These are phyloP conservation scores for Penicillium fuscoglaucum DNA, from an alignment of 2,329 filamentous ascomycete genomes.

Conservation along the genomic window DNA sequence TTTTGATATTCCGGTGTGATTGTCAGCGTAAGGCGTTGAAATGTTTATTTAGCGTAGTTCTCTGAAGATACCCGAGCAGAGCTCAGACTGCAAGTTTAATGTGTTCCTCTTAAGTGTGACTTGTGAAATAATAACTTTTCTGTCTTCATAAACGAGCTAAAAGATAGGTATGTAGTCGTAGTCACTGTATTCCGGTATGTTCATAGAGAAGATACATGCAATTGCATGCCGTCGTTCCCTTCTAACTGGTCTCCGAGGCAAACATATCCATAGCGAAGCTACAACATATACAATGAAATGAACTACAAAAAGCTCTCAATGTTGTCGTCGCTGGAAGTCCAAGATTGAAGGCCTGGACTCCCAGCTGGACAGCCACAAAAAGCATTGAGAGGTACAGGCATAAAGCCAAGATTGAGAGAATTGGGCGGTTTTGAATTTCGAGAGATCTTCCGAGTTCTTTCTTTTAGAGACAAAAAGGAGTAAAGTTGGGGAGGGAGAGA, in stretches of 20 bases:
- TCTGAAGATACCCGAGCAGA: constrained; percentile 11
- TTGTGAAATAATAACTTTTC: neutral
- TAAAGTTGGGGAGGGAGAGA: constrained; percentile 22
- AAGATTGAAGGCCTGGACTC: neutral
- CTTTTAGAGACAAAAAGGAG: constrained; percentile 35
- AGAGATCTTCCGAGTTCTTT: constrained; percentile 40
- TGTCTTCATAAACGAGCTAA: neutral
- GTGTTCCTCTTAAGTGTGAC: neutral
- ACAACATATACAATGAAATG: neutral
- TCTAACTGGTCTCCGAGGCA: neutral
- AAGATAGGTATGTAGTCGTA: neutral
- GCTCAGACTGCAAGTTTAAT: neutral
- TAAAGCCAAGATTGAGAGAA: constrained; percentile 27
- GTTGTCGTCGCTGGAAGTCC: neutral
- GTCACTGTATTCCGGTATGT: neutral
- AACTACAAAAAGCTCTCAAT: neutral
- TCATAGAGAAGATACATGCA: neutral
- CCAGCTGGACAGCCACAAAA: constrained; percentile 1
- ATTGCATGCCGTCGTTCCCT: neutral
- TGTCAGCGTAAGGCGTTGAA: neutral
- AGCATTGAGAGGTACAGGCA: constrained; percentile 7
- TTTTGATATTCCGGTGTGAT: constrained; percentile 1
- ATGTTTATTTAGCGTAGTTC: neutral
- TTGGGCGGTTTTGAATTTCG: constrained; percentile 39
- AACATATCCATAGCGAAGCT: neutral